A percentile compares a stretch with the other conserved stretches of the same genome.
These are phyloP conservation scores for Glomus cerebriforme DNA, from an alignment of 192 early-diverging fungal genomes.

Conservation along the genomic window DNA sequence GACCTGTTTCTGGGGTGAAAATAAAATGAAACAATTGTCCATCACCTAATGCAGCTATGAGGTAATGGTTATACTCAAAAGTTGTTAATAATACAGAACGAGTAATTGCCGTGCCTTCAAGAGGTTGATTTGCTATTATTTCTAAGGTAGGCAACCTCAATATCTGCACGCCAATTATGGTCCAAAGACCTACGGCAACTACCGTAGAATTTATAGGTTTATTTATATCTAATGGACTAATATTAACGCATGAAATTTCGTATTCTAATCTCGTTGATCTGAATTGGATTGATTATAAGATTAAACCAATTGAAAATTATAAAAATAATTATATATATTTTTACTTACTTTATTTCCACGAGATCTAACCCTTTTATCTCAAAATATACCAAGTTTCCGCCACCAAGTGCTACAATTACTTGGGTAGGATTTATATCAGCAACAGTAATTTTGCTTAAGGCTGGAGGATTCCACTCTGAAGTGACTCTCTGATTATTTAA, in stretches of 20 bases:
- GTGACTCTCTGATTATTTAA: constrained; percentile 38
- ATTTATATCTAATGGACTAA: constrained; percentile 47
- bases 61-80: constrained; percentile 68
- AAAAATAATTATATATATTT: no score
- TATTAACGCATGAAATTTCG: constrained; percentile 78
- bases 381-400: constrained; percentile 60
- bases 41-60: constrained; percentile 82
- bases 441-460: constrained; percentile 47
- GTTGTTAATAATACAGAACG: constrained; percentile 66
- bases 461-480: constrained; percentile 54
- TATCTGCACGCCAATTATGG: constrained; percentile 58
- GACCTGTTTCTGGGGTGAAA: constrained; percentile 45
- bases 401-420: constrained; percentile 59
- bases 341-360: constrained; percentile 46
- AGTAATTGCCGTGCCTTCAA: constrained; percentile 62
- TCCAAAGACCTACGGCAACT: constrained; percentile 80
- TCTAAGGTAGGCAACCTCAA: constrained; percentile 60
- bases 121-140: constrained; percentile 42
- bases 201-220: constrained; percentile 38
- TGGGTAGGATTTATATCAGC: constrained; percentile 57
- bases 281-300: background rate
- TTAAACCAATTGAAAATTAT: background rate
- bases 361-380: constrained; percentile 48
- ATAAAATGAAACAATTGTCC: constrained; percentile 78
- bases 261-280: constrained; percentile 55